Conservation (phyloP, 805 yeast species). For the Zygoascus biomembranicola region DNA sequence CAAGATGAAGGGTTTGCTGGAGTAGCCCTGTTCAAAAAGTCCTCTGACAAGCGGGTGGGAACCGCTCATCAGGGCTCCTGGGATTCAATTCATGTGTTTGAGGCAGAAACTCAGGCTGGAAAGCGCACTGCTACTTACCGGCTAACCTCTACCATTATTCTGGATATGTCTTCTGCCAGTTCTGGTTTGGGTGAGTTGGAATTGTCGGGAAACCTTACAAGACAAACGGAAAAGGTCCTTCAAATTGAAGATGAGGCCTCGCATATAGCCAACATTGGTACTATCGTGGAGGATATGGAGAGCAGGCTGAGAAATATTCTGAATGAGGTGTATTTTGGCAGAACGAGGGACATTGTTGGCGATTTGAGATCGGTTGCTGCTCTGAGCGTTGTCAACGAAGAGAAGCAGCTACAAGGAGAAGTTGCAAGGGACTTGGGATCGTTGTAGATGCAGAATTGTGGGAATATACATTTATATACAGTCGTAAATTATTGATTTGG, state of each 20-base stretch:
- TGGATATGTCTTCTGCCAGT: constrained; percentile 47
- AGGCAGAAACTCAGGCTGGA: constrained; percentile 38
- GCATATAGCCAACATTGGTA: constrained; percentile 83
- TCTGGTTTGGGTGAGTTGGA: constrained; percentile 34
- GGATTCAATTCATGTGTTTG: constrained; percentile 94
- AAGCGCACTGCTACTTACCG: constrained; percentile 47
- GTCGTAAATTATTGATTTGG: not conserved
- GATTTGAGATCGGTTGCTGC: constrained; percentile 46
- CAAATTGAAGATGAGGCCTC: constrained; percentile 41
- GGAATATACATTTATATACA: not conserved
- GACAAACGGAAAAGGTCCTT: constrained; percentile 58
- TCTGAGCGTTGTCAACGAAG: constrained; percentile 31
- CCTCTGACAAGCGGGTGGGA: constrained; percentile 28
- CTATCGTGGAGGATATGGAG: constrained; percentile 80
- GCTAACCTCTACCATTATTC: constrained; percentile 79
- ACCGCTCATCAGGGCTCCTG: constrained; percentile 44
- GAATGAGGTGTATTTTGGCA: constrained; percentile 92
- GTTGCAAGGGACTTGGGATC: constrained; percentile 32
- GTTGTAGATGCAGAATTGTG: not conserved
- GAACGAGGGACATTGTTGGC: constrained; percentile 79
- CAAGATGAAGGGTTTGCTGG: constrained; percentile 82
- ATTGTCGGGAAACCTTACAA: constrained; percentile 75
- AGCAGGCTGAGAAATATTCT: constrained; percentile 75
- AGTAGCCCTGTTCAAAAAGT: constrained; percentile 76
- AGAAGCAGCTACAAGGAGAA: constrained; percentile 34